A percentile compares a stretch with the other conserved stretches of the same genome.
Evolutionary conservation across 2,329 filamentous ascomycete species (phyloP).

Genomic region (Lecanicillium sp.): DNA sequence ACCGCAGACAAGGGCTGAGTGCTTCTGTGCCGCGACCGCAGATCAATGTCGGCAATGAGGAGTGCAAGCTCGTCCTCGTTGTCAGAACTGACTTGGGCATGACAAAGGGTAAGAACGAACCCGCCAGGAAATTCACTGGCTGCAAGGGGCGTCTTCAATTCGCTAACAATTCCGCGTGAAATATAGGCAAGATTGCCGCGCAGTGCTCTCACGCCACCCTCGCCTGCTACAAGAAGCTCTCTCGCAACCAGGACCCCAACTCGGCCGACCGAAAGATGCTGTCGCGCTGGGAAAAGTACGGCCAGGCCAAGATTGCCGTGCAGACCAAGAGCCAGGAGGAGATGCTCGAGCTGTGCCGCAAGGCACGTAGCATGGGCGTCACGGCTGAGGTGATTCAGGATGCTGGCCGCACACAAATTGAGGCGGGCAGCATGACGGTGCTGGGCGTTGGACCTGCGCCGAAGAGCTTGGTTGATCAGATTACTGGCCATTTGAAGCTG

Average conservation of each 20-base stretch:
- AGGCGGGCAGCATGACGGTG: constrained; percentile 84
- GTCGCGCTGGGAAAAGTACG: constrained; percentile 73
- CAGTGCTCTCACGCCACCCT: constrained; percentile 95
- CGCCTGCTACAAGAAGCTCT: constrained; percentile 87
- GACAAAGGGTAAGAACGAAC: constrained; percentile 68
- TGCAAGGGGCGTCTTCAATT: not conserved
- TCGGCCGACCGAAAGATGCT: constrained; percentile 57
- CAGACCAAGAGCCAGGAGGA: constrained; percentile 85
- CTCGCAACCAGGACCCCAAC: constrained; percentile 43
- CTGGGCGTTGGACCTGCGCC: constrained; percentile 77
- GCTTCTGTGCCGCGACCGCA: constrained; percentile 22
- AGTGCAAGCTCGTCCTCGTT: constrained; percentile 90
- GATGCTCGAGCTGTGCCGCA: constrained; percentile 62
- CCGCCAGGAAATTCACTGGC: not conserved
- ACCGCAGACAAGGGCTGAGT: constrained; percentile 47
- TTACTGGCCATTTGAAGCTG: constrained; percentile 80
- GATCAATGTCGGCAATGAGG: constrained; percentile 47
- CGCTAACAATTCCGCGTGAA: not conserved
- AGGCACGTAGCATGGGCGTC: constrained; percentile 74
- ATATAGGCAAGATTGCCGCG: constrained; percentile 85
- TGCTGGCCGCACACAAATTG: constrained; percentile 96
- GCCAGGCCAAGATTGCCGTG: constrained; percentile 90
- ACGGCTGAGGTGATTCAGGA: constrained; percentile 88
- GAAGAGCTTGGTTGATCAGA: constrained; percentile 75
- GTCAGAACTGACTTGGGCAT: constrained; percentile 93